A percentile compares a stretch with the other conserved stretches of the same genome.
Conservation (phyloP, 805 yeast species). For the Ogataea zsoltii region DNA sequence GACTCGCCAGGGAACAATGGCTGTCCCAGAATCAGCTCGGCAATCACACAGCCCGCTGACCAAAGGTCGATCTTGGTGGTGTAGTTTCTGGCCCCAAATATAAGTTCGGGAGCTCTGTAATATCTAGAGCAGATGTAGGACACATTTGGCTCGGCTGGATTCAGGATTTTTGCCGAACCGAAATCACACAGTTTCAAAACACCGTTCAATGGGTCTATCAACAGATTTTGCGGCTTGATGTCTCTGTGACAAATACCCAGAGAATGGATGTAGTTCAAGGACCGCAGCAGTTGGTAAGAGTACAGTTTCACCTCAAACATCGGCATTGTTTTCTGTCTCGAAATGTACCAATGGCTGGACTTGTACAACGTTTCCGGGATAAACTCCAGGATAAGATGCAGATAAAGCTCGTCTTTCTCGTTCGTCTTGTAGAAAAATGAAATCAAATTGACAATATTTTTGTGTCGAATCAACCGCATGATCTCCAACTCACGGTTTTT, state of each 20-base stretch:
- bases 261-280: slow-evolving; percentile 76
- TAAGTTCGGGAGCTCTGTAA: slow-evolving; percentile 96
- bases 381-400: slow-evolving; percentile 86
- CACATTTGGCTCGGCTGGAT: slow-evolving; percentile 91
- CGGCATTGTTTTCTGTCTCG: slow-evolving; percentile 80
- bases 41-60: slow-evolving; percentile 99
- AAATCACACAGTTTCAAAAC: slow-evolving; percentile 92
- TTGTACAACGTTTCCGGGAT: slow-evolving; percentile 96
- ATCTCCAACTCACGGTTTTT: slow-evolving; percentile 93
- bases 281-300: slow-evolving; percentile 73
- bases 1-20: slow-evolving; percentile 98
- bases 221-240: slow-evolving; percentile 85
- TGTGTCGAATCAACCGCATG: slow-evolving; percentile 86
- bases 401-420: slow-evolving; percentile 72
- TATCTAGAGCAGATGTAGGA: slow-evolving; percentile 95
- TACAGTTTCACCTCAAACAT: slow-evolving; percentile 83
- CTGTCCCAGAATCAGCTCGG: slow-evolving; percentile 91
- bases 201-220: slow-evolving; percentile 83
- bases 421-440: slow-evolving; percentile 77
- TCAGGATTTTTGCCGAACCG: slow-evolving; percentile 90
- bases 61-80: slow-evolving; percentile 96
- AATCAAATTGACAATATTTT: slow-evolving; percentile 82
- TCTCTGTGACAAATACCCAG: slow-evolving; percentile 87
- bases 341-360: slow-evolving; percentile 82
- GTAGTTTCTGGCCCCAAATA: slow-evolving; percentile 95